These are phyloP conservation scores for Plectosphaerella plurivora DNA, from an alignment of 2,329 filamentous ascomycete species.

Conservation along the genomic window DNA sequence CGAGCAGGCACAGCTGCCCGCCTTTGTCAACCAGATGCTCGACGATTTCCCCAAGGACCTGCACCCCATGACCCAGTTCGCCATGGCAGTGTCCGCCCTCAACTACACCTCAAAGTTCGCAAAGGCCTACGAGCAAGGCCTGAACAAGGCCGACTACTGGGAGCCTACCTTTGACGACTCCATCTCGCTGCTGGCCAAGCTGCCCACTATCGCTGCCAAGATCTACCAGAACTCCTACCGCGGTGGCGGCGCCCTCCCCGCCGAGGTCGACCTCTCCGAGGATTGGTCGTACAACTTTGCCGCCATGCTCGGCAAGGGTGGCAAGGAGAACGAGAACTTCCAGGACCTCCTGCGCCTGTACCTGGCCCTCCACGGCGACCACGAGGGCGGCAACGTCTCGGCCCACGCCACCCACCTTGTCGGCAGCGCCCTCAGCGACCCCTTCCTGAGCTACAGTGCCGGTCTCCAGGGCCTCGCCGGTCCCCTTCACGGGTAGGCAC, in stretches of 20 bases:
- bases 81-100: constrained; percentile 90
- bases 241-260: constrained; percentile 68
- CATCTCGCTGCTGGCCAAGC: constrained; percentile 90
- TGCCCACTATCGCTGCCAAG: constrained; percentile 93
- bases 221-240: constrained; percentile 92
- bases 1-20: constrained; percentile 76
- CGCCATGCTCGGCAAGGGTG: constrained; percentile 87
- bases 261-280: constrained; percentile 74
- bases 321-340: constrained; percentile 85
- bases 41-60: constrained; percentile 84
- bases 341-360: constrained; percentile 93
- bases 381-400: constrained; percentile 97
- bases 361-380: constrained; percentile 93
- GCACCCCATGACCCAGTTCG: constrained; percentile 98
- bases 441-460: constrained; percentile 93
- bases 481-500: constrained; percentile 43
- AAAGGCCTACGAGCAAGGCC: constrained; percentile 82
- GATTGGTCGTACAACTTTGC: constrained; percentile 99
- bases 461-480: constrained; percentile 93
- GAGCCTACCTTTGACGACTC: constrained; percentile 95
- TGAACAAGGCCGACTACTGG: constrained; percentile 98
- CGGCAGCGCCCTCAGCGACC: constrained; percentile 88
- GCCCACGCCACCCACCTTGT: constrained; percentile 94
- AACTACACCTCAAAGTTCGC: constrained; percentile 94
- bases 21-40: constrained; percentile 81